Evolutionary conservation across 352 stramenopile species (phyloP).

Genomic region (Blastocystis sp.): DNA sequence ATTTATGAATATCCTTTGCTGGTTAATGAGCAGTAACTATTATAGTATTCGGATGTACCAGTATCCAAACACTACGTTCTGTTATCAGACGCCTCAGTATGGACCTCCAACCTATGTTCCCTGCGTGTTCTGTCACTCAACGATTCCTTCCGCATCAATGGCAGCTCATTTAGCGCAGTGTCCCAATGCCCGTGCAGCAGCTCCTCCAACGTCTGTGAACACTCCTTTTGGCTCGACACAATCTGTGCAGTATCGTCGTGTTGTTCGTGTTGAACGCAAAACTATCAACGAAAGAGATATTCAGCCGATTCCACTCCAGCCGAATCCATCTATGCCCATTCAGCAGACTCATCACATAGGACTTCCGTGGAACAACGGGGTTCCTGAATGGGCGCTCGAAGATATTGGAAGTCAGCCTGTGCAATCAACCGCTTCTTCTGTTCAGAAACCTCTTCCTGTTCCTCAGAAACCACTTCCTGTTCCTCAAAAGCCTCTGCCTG

Average conservation of each 20-base stretch:
- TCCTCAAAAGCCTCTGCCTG: background rate
- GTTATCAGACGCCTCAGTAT: background rate
- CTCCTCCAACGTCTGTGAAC: background rate
- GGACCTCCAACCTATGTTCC: background rate
- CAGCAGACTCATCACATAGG: background rate
- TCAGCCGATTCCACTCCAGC: background rate
- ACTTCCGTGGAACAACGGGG: background rate
- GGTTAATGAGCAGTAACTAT: background rate
- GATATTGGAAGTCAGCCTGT: background rate
- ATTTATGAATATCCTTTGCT: background rate
- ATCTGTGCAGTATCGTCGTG: slow-evolving; percentile 51
- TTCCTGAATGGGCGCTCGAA: background rate
- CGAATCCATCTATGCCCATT: background rate
- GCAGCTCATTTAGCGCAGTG: slow-evolving; percentile 22
- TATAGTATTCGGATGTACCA: slow-evolving; percentile 15
- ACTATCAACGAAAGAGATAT: slow-evolving; percentile 8
- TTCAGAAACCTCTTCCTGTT: slow-evolving; percentile 16
- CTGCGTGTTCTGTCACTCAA: slow-evolving; percentile 50
- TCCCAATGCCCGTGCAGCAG: background rate
- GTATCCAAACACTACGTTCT: background rate
- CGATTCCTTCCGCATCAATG: slow-evolving; percentile 7
- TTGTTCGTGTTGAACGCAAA: slow-evolving; percentile 32
- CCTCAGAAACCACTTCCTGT: background rate
- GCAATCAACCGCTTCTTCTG: background rate
- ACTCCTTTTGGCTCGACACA: slow-evolving; percentile 33